Percentiles rank a stretch among this genome's conserved stretches.
phyloP scores from a whole-genome alignment of 176 grass and related monocot species.

The Metroxylon sagu region DNA sequence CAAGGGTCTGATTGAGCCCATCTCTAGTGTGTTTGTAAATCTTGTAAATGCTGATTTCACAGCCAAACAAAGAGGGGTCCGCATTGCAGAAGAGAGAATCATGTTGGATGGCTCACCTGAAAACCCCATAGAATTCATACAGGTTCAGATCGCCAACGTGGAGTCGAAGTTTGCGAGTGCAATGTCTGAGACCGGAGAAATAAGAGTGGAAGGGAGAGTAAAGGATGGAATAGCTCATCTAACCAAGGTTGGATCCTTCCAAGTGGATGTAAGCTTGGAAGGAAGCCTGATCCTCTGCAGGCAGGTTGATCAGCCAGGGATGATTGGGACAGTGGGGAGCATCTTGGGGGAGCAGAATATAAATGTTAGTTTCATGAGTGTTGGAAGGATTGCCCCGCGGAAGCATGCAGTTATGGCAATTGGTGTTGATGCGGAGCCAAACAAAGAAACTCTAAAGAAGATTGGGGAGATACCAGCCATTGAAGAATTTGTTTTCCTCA shows the following conservation, averaged over 20 bases:
- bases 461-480: constrained; percentile 6
- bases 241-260: neutral
- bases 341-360: neutral
- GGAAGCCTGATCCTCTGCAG: constrained; percentile 11
- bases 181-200: neutral
- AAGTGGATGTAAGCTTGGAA: constrained; percentile 7
- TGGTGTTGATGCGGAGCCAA: constrained; percentile 3
- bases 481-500: constrained; percentile 2
- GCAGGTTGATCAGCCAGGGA: constrained; percentile 7
- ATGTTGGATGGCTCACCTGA: neutral
- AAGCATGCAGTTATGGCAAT: constrained; percentile 13
- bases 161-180: constrained; percentile 16
- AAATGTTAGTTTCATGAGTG: constrained; percentile 8
- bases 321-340: neutral
- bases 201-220: constrained; percentile 5
- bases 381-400: constrained; percentile 2
- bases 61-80: constrained; percentile 9
- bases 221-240: constrained; percentile 10
- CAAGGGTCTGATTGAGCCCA: constrained; percentile 1
- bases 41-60: constrained; percentile 12
- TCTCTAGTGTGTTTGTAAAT: constrained; percentile 10
- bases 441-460: neutral
- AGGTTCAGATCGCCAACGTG: constrained; percentile 3
- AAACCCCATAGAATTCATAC: constrained; percentile 1
- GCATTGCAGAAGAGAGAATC: constrained; percentile 2